phyloP scores from a whole-genome alignment of 495 filamentous ascomycete genomes.

The Penicillium argentinense region DNA sequence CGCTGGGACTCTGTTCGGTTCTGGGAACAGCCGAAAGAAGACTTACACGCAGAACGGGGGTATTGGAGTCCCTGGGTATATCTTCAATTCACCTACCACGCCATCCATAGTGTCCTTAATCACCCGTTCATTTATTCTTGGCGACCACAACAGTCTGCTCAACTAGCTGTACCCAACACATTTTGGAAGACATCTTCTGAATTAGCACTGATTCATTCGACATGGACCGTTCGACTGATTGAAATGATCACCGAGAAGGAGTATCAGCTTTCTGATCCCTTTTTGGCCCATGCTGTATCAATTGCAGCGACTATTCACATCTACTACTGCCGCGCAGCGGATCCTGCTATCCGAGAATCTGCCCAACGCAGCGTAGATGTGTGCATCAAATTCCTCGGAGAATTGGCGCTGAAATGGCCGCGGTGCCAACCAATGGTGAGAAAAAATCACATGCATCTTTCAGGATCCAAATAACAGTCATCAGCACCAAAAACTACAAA shows the following conservation, averaged over 20 bases:
- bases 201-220: slow-evolving; percentile 41
- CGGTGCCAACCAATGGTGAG: slow-evolving; percentile 34
- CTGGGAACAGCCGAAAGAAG: slow-evolving; percentile 36
- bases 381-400: slow-evolving; percentile 35
- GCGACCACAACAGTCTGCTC: slow-evolving; percentile 42
- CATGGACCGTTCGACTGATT: slow-evolving; percentile 45
- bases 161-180: slow-evolving; percentile 43
- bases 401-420: slow-evolving; percentile 32
- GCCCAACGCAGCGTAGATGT: slow-evolving; percentile 38
- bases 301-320: slow-evolving; percentile 44
- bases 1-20: slow-evolving; percentile 44
- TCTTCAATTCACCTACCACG: slow-evolving; percentile 45
- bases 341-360: slow-evolving; percentile 37
- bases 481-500: slow-evolving; percentile 37
- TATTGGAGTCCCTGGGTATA: slow-evolving; percentile 47
- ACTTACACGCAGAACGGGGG: slow-evolving; percentile 32
- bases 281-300: slow-evolving; percentile 38
- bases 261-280: slow-evolving; percentile 40
- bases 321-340: slow-evolving; percentile 44
- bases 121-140: slow-evolving; percentile 47
- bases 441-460: not conserved
- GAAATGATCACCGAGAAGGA: slow-evolving; percentile 44
- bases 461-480: too few species aligned
- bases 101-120: slow-evolving; percentile 42
- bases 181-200: slow-evolving; percentile 47